Evolutionary conservation across 2,329 filamentous ascomycete species (phyloP).

Genomic region (Colletotrichum orchidophilum): DNA sequence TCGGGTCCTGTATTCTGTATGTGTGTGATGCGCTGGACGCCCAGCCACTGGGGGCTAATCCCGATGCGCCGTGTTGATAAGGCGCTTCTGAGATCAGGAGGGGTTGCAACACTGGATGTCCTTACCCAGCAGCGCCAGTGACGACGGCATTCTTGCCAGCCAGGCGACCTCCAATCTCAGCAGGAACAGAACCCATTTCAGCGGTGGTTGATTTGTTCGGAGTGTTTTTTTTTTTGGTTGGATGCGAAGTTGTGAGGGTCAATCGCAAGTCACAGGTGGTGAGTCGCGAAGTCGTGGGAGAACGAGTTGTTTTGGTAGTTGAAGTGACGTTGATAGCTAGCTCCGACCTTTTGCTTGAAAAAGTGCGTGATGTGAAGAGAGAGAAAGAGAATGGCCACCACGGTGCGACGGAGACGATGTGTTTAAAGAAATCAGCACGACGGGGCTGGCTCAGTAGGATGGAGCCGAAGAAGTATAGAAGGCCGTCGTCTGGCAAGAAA

Average conservation of each 20-base stretch:
- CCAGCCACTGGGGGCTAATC: conserved; percentile 4
- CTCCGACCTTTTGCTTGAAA: not conserved
- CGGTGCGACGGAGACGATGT: conserved; percentile 6
- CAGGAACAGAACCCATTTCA: conserved; percentile 42
- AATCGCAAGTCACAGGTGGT: not conserved
- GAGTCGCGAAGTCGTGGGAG: conserved; percentile 9
- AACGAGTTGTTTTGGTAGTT: not conserved
- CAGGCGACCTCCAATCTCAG: conserved; percentile 56
- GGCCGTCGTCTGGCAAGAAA: conserved; percentile 5
- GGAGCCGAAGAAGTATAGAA: conserved; percentile 18
- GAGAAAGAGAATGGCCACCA: not conserved
- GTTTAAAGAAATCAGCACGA: conserved; percentile 27
- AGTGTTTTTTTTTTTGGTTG: not conserved
- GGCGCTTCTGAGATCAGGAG: conserved; percentile 5
- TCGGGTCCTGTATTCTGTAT: not conserved
- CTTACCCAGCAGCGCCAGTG: conserved; percentile 87
- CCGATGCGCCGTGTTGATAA: conserved; percentile 10
- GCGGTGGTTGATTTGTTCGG: not conserved
- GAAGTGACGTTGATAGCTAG: not conserved
- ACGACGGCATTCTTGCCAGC: conserved; percentile 74
- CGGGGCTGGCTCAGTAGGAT: conserved; percentile 27
- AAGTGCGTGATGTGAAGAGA: not conserved
- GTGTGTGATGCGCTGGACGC: conserved; percentile 1
- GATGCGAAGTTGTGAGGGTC: not conserved
- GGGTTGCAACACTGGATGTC: not conserved